phyloP scores from a whole-genome alignment of 805 yeast species.

The Danielia reshetovae region DNA sequence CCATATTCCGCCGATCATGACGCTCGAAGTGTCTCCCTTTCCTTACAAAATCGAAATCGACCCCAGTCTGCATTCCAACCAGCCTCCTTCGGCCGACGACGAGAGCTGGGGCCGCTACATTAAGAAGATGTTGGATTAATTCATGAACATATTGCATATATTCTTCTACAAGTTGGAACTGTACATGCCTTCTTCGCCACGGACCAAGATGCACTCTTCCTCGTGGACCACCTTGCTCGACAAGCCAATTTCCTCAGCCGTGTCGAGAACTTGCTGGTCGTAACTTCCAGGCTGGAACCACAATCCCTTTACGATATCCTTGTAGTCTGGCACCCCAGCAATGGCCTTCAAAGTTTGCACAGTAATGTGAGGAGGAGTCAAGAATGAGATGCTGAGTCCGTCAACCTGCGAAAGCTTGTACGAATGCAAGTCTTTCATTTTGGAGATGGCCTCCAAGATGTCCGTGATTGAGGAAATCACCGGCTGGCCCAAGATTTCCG shows the following conservation, averaged over 20 bases:
- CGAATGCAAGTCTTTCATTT: conserved; percentile 16
- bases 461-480: conserved; percentile 32
- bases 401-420: conserved; percentile 30
- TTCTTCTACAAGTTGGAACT: conserved; percentile 34
- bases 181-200: conserved; percentile 52
- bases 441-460: conserved; percentile 21
- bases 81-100: conserved; percentile 19
- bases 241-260: conserved; percentile 34
- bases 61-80: conserved; percentile 1
- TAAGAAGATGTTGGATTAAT: conserved; percentile 19
- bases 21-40: conserved; percentile 64
- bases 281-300: conserved; percentile 89
- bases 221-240: conserved; percentile 34
- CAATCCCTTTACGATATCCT: conserved; percentile 45
- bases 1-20: conserved; percentile 72
- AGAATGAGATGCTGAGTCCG: conserved; percentile 58
- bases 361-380: conserved; percentile 71
- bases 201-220: conserved; percentile 68
- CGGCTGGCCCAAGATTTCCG: conserved; percentile 42
- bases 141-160: neutral
- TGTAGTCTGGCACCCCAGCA: conserved; percentile 38
- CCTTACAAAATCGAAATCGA: conserved; percentile 37
- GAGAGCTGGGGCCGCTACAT: conserved; percentile 39
- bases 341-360: conserved; percentile 30
- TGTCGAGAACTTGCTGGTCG: conserved; percentile 46